Evolutionary conservation across 192 early-diverging fungal species (phyloP).

Genomic region (Phlyctochytrium arcticum): DNA sequence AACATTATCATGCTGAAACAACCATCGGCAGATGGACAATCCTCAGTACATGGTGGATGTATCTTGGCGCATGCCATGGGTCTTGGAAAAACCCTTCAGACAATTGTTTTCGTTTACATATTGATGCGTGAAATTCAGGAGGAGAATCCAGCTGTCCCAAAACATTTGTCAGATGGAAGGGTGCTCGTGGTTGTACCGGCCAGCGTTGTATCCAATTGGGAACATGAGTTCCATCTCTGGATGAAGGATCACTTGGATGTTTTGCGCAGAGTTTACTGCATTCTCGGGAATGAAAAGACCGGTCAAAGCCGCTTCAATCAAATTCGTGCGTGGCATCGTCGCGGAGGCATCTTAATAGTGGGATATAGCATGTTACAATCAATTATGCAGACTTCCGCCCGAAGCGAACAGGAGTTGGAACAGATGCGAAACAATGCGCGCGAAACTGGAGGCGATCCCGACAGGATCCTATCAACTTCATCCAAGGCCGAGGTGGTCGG

Average conservation of each 20-base stretch:
- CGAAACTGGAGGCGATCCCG: background rate
- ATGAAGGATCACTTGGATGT: too few species aligned
- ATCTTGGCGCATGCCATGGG: conserved; percentile 86
- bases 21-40: conserved; percentile 3
- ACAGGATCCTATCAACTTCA: background rate
- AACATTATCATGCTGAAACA: conserved; percentile 66
- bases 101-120: conserved; percentile 68
- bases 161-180: conserved; percentile 46
- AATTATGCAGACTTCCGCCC: conserved; percentile 17
- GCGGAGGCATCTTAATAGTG: conserved; percentile 67
- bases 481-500: conserved; percentile 23
- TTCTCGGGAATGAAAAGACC: too few species aligned
- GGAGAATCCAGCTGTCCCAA: conserved; percentile 50
- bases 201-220: conserved; percentile 71
- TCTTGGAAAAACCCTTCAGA: conserved; percentile 79
- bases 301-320: too few species aligned
- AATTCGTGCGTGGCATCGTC: conserved; percentile 52
- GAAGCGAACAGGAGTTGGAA: background rate
- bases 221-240: conserved; percentile 36
- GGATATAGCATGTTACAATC: conserved; percentile 61
- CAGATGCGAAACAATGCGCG: background rate
- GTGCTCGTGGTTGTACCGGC: conserved; percentile 73
- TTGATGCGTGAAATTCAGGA: conserved; percentile 56
- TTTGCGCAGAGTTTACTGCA: too few species aligned
- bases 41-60: conserved; percentile 52